Evolutionary conservation across 768 basidiomycete species (phyloP).

Genomic region (Dictyophora rubrovolvata): DNA sequence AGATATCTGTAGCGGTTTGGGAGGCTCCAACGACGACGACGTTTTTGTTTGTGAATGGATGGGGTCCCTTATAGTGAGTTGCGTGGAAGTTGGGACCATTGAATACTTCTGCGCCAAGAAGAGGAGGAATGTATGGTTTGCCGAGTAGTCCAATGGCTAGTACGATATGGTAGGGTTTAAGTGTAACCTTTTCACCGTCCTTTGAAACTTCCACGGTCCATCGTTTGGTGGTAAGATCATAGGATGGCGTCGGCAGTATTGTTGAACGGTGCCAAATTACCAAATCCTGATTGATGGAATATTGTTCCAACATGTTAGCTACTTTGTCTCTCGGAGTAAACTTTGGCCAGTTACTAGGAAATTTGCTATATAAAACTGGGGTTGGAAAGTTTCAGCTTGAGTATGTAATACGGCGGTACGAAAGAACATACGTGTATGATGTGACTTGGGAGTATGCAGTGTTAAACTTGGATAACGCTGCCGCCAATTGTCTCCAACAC

Average conservation of each 20-base stretch:
- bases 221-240: slow-evolving; percentile 20
- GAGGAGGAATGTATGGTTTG: slow-evolving; percentile 22
- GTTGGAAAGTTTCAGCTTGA: neutral
- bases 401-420: neutral
- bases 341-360: slow-evolving; percentile 30
- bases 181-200: slow-evolving; percentile 19
- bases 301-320: slow-evolving; percentile 36
- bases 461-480: slow-evolving; percentile 32
- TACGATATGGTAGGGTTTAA: slow-evolving; percentile 31
- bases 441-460: slow-evolving; percentile 26
- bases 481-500: slow-evolving; percentile 36
- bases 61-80: slow-evolving; percentile 21
- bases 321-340: slow-evolving; percentile 33
- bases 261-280: slow-evolving; percentile 32
- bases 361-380: slow-evolving; percentile 31
- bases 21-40: slow-evolving; percentile 5
- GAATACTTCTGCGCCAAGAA: slow-evolving; percentile 21
- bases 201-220: slow-evolving; percentile 28
- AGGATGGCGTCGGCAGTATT: slow-evolving; percentile 23
- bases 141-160: slow-evolving; percentile 30
- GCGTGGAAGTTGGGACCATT: slow-evolving; percentile 25
- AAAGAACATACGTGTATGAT: slow-evolving; percentile 4
- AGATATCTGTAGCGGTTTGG: slow-evolving; percentile 4
- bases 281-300: slow-evolving; percentile 30
- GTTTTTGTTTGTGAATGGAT: slow-evolving; percentile 1